A percentile compares a stretch with the other conserved stretches of the same genome.
phyloP scores from a whole-genome alignment of 345 rosid species.

The Moricandia arvensis region DNA sequence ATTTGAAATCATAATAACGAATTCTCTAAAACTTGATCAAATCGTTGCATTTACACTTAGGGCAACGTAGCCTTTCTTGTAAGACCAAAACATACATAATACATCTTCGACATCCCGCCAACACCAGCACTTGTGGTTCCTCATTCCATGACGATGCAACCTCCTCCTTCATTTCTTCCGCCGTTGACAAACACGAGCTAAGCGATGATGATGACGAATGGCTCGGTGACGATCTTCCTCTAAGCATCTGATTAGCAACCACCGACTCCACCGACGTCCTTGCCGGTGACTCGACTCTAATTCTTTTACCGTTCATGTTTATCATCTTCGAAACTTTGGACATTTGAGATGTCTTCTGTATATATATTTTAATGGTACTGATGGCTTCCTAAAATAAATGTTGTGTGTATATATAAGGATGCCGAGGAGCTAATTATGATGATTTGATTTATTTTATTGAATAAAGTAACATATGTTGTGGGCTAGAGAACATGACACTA shows the following conservation, averaged over 20 bases:
- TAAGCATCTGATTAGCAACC: constrained; percentile 2
- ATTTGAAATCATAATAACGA: not conserved
- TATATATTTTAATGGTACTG: not conserved
- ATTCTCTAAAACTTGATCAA: not conserved
- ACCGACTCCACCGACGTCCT: not conserved
- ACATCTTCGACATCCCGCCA: constrained; percentile 23
- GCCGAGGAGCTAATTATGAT: constrained; percentile 4
- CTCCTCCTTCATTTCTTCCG: constrained; percentile 31
- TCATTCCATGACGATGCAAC: constrained; percentile 29
- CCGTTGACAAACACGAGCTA: constrained; percentile 22
- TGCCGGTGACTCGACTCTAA: not conserved
- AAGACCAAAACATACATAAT: constrained; percentile 15
- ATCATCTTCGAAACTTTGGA: constrained; percentile 20
- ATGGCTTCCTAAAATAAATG: not conserved
- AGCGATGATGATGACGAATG: constrained; percentile 7
- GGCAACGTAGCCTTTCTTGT: constrained; percentile 18
- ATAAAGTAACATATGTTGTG: constrained; percentile 5
- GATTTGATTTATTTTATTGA: not conserved
- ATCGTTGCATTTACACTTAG: not conserved
- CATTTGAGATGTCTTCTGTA: too few species aligned
- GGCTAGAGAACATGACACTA: constrained; percentile 1
- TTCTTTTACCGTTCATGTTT: constrained; percentile 18
- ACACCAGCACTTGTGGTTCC: not conserved
- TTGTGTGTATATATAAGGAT: constrained; percentile 13
- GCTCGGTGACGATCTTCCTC: constrained; percentile 9